Evolutionary conservation across 1,139 yeast genomes (phyloP).

Genomic region (Blastobotrys malaysiensis): DNA sequence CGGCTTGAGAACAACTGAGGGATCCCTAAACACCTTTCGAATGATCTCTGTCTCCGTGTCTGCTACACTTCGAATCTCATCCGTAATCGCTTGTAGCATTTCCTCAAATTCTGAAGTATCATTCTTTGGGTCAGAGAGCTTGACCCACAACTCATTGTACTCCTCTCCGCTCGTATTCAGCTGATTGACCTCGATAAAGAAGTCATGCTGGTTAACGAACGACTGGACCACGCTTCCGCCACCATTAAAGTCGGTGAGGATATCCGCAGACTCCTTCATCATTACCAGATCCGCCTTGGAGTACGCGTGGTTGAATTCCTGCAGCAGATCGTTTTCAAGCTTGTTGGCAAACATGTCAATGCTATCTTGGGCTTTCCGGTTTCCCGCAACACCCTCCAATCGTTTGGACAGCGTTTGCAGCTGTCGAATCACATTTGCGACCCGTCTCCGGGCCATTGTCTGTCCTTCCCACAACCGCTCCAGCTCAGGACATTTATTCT

Average conservation of each 20-base stretch:
- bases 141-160: slow-evolving; percentile 41
- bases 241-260: slow-evolving; percentile 78
- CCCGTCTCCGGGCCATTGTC: slow-evolving; percentile 51
- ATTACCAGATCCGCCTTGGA: slow-evolving; percentile 55
- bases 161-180: slow-evolving; percentile 33
- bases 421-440: slow-evolving; percentile 66
- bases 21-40: slow-evolving; percentile 63
- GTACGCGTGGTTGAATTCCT: slow-evolving; percentile 39
- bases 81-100: slow-evolving; percentile 37
- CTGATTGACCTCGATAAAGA: slow-evolving; percentile 52
- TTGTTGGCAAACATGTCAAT: slow-evolving; percentile 70
- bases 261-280: slow-evolving; percentile 73
- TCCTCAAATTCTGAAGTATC: slow-evolving; percentile 38
- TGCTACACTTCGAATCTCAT: slow-evolving; percentile 44
- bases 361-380: slow-evolving; percentile 39
- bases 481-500: slow-evolving; percentile 55
- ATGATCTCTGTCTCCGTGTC: slow-evolving; percentile 71
- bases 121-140: slow-evolving; percentile 43
- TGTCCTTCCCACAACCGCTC: slow-evolving; percentile 32
- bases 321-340: slow-evolving; percentile 57
- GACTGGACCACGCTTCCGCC: slow-evolving; percentile 79
- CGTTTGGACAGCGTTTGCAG: slow-evolving; percentile 60
- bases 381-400: slow-evolving; percentile 23
- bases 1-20: slow-evolving; percentile 60
- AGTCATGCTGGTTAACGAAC: slow-evolving; percentile 75